phyloP scores from a whole-genome alignment of 2,329 filamentous ascomycete genomes.

The Alternaria brassicae region DNA sequence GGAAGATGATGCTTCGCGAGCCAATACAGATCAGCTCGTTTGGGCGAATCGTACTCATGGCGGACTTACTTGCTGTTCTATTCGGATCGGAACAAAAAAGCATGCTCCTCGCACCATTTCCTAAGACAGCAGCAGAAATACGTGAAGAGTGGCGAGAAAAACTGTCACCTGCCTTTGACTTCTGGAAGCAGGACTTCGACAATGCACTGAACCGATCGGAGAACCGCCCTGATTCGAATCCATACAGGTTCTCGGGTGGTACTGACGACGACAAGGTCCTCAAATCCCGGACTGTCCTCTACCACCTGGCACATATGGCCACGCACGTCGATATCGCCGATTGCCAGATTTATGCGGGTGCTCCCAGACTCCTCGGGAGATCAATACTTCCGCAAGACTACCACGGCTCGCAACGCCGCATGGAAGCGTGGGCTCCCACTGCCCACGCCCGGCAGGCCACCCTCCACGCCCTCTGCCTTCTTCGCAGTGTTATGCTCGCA shows the following conservation, averaged over 20 bases:
- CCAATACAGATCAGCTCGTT: slow-evolving; percentile 91
- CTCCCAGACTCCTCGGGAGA: slow-evolving; percentile 82
- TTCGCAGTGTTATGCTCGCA: slow-evolving; percentile 79
- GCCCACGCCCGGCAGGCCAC: slow-evolving; percentile 88
- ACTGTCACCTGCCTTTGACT: slow-evolving; percentile 86
- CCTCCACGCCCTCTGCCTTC: slow-evolving; percentile 88
- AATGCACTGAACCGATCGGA: slow-evolving; percentile 71
- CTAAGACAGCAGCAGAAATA: slow-evolving; percentile 74
- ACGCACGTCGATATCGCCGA: slow-evolving; percentile 98
- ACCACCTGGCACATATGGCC: slow-evolving; percentile 95
- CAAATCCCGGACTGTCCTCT: slow-evolving; percentile 86
- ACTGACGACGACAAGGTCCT: slow-evolving; percentile 74
- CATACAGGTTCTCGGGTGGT: slow-evolving; percentile 42
- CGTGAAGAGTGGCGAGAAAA: slow-evolving; percentile 90
- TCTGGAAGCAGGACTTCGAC: slow-evolving; percentile 93
- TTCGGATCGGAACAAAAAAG: no score
- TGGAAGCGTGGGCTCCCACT: slow-evolving; percentile 89
- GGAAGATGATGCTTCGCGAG: slow-evolving; percentile 82
- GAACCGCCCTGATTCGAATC: slow-evolving; percentile 38
- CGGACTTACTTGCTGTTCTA: slow-evolving; percentile 81
- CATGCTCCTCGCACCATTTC: no score
- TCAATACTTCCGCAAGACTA: slow-evolving; percentile 85
- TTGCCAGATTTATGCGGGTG: slow-evolving; percentile 92
- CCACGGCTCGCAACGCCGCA: slow-evolving; percentile 77
- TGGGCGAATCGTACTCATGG: slow-evolving; percentile 91